phyloP scores from a whole-genome alignment of 257 asterid genomes.

The Coffea canephora region DNA sequence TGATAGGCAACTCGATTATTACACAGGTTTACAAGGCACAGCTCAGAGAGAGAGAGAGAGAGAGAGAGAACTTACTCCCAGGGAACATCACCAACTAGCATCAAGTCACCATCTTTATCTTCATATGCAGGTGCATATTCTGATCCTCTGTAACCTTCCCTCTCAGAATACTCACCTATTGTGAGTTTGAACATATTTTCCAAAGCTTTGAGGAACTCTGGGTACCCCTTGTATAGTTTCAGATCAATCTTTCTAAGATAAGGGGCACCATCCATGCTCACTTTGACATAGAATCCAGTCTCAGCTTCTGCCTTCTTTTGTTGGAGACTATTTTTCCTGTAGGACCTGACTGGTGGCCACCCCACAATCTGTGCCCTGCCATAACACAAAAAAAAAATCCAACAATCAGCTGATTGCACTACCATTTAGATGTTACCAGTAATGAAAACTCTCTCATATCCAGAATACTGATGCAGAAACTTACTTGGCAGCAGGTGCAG shows the following conservation, averaged over 20 bases:
- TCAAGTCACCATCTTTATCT: slow-evolving; percentile 89
- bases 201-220: slow-evolving; percentile 52
- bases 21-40: background rate
- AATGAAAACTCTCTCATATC: background rate
- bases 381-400: slow-evolving; percentile 11
- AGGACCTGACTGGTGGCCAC: slow-evolving; percentile 85
- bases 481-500: slow-evolving; percentile 64
- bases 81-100: slow-evolving; percentile 96
- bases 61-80: slow-evolving; percentile 52
- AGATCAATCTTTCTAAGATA: slow-evolving; percentile 79
- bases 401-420: background rate
- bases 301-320: slow-evolving; percentile 48
- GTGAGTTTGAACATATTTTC: slow-evolving; percentile 81
- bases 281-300: slow-evolving; percentile 65
- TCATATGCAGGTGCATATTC: slow-evolving; percentile 91
- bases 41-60: background rate
- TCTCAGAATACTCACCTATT: slow-evolving; percentile 79
- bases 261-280: slow-evolving; percentile 92
- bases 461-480: slow-evolving; percentile 11
- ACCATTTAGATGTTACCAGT: background rate
- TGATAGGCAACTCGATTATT: slow-evolving; percentile 18
- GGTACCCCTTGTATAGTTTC: slow-evolving; percentile 51
- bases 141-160: slow-evolving; percentile 86
- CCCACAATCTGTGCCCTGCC: slow-evolving; percentile 78
- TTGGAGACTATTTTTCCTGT: slow-evolving; percentile 51